Percentiles rank a stretch among this genome's conserved stretches.
These are phyloP conservation scores for Metschnikowia anglica DNA, from an alignment of 805 yeast species.

Conservation along the genomic window DNA sequence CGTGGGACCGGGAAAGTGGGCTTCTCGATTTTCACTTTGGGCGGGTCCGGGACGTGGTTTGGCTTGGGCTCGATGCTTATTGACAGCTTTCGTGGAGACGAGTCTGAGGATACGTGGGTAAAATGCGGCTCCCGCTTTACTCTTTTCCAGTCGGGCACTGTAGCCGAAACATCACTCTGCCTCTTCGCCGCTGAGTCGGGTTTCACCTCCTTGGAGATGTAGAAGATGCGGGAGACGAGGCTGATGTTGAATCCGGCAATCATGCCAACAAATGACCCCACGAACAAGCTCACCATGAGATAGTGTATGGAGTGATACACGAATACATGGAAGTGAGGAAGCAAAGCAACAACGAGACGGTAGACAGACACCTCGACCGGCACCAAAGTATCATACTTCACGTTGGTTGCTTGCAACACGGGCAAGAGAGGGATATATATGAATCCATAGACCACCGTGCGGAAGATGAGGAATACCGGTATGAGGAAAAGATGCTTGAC, in stretches of 20 bases:
- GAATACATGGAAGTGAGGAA: slow-evolving; percentile 18
- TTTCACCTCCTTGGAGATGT: slow-evolving; percentile 1
- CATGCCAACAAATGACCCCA: slow-evolving; percentile 19
- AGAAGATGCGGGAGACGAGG: slow-evolving; percentile 9
- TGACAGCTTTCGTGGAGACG: not conserved
- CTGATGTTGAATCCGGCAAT: slow-evolving; percentile 20
- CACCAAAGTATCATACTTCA: slow-evolving; percentile 14
- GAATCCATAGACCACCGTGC: slow-evolving; percentile 19
- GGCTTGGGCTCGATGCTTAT: too few species aligned
- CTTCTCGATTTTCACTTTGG: slow-evolving; percentile 1
- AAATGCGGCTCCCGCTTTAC: slow-evolving; percentile 4
- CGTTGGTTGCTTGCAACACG: slow-evolving; percentile 11
- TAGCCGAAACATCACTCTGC: not conserved
- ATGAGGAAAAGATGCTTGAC: slow-evolving; percentile 15
- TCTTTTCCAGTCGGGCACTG: slow-evolving; percentile 6
- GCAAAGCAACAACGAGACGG: slow-evolving; percentile 8
- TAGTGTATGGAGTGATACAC: slow-evolving; percentile 16
- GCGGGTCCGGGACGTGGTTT: not conserved
- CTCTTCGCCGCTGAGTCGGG: not conserved
- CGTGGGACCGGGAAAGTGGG: not conserved
- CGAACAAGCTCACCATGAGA: slow-evolving; percentile 18
- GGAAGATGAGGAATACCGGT: slow-evolving; percentile 16
- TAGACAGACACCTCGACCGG: slow-evolving; percentile 20
- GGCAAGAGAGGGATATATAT: slow-evolving; percentile 21
- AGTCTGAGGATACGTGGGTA: not conserved